Base-by-base conservation (phyloP, 768 basidiomycete species). In the Dacryopinax primogenitus region DNA sequence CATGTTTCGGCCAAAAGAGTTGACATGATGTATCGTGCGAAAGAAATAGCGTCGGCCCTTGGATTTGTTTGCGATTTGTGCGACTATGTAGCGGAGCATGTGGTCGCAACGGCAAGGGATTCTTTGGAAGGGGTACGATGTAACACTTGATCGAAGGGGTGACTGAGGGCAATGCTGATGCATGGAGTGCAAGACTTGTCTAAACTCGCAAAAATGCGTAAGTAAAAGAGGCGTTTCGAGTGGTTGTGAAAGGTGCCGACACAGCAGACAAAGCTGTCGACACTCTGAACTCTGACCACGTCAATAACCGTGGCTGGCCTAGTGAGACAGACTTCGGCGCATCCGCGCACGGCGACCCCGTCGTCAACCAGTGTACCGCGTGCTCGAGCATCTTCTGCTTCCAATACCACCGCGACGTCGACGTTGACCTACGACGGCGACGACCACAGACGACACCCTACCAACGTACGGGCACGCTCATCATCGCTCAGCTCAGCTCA, bases 361-460 rank as follows among this genome's bases (percentile, higher is more conserved):
- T 63, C 62, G 62, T 63, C 33, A 32, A 26, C 32, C 23, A 26
- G 33, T 16, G 33, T 34, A 23, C 41, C 64, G 18, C 64, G 30
- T 28, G 58, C 30, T 34, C 58, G 13, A 33, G n/a, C 51, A 23
- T 16, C 58, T 45, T 58, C 51, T 58, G 51, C 51, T 58, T 58
- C 51, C 51, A 58, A 30, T 58, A 62, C 58, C 23, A 58, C 26
- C 47, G 34, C 41, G 45, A 65, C 64, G 64, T 62, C 51, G 51
- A 58, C 41, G 18, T 18, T 44, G 6, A 44, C 41, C 16, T 44
- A 44, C 7, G 18, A 6, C 16, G 41, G n/a, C n/a, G n/a, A n/a
- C n/a, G n/a, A n/a, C n/a, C n/a, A n/a, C 41, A 6, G 41, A 23
- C 51, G 51, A 28, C 51, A 30, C 23, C 26, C 51, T 58, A 23